A percentile compares a stretch with the other conserved stretches of the same genome.
Evolutionary conservation across 2,329 filamentous ascomycete genomes (phyloP).

Genomic region (Didymella lethalis): DNA sequence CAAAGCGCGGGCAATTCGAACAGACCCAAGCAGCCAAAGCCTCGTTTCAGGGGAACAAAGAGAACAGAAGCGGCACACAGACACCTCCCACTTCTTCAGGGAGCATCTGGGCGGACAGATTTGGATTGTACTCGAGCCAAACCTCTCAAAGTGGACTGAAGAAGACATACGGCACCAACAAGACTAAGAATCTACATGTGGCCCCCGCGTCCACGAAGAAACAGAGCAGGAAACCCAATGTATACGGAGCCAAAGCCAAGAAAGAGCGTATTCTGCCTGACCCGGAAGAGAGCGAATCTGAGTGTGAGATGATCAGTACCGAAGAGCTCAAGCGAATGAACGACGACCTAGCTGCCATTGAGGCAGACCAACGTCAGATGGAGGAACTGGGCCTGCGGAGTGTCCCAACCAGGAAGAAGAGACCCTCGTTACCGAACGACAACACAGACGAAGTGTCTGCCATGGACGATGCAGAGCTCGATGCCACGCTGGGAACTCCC

Average conservation of each 20-base stretch:
- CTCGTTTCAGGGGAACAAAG: constrained; percentile 27
- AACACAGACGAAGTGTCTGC: background rate
- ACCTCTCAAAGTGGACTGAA: constrained; percentile 10
- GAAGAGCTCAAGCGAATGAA: background rate
- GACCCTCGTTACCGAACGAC: background rate
- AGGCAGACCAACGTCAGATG: background rate
- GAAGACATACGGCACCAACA: constrained; percentile 10
- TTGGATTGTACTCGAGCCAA: constrained; percentile 17
- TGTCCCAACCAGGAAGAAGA: constrained; percentile 5
- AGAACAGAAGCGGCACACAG: constrained; percentile 17
- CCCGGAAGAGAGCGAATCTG: background rate
- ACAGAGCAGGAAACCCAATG: background rate
- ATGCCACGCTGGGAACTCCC: constrained; percentile 4
- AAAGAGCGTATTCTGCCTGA: background rate
- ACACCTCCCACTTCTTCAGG: constrained; percentile 11
- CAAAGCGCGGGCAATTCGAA: background rate
- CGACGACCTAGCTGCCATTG: background rate
- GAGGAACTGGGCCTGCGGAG: constrained; percentile 1
- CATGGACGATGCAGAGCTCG: constrained; percentile 1
- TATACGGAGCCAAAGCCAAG: background rate
- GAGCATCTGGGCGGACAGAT: constrained; percentile 1
- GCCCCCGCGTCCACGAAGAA: background rate
- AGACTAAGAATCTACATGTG: constrained; percentile 26
- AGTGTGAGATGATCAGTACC: background rate
- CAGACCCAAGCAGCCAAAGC: constrained; percentile 24